A percentile compares a stretch with the other conserved stretches of the same genome.
Evolutionary conservation across 2,329 filamentous ascomycete species (phyloP).

Genomic region (Exophiala phaeomuriformis): DNA sequence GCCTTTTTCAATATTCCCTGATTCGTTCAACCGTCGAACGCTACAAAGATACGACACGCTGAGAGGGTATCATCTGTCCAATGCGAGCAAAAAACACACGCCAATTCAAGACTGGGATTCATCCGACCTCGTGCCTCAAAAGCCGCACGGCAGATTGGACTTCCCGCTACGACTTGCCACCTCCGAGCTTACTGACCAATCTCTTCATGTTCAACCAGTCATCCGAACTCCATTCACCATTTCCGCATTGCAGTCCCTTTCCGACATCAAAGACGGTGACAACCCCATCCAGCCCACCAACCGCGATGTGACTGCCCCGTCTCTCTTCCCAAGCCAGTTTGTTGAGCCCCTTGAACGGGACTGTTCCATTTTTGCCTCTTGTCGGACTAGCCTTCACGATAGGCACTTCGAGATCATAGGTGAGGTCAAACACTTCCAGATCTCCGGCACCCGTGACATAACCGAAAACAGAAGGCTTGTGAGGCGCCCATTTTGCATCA

Average conservation of each 20-base stretch:
- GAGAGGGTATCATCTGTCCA: slow-evolving; percentile 10
- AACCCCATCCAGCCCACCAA: slow-evolving; percentile 84
- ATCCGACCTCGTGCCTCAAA: background rate
- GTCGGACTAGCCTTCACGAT: slow-evolving; percentile 72
- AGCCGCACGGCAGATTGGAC: background rate
- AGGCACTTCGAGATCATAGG: slow-evolving; percentile 84
- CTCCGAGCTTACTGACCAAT: slow-evolving; percentile 68
- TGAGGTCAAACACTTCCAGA: slow-evolving; percentile 92
- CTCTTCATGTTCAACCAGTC: slow-evolving; percentile 94
- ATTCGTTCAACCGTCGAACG: background rate
- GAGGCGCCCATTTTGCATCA: slow-evolving; percentile 88
- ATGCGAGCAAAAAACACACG: background rate
- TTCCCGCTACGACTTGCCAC: slow-evolving; percentile 23
- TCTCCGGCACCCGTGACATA: slow-evolving; percentile 88
- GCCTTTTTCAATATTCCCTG: no score
- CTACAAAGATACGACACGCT: background rate
- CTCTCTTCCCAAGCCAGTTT: slow-evolving; percentile 89
- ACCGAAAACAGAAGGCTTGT: slow-evolving; percentile 89
- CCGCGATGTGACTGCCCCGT: slow-evolving; percentile 79
- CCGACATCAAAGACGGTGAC: slow-evolving; percentile 87
- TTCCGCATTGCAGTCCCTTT: slow-evolving; percentile 66
- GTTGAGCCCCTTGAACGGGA: slow-evolving; percentile 81
- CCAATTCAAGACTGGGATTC: background rate
- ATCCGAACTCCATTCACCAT: slow-evolving; percentile 72
- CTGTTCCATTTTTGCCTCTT: slow-evolving; percentile 52